Conservation (phyloP, 1,139 yeast species). For the Yamadazyma jaroonii region DNA sequence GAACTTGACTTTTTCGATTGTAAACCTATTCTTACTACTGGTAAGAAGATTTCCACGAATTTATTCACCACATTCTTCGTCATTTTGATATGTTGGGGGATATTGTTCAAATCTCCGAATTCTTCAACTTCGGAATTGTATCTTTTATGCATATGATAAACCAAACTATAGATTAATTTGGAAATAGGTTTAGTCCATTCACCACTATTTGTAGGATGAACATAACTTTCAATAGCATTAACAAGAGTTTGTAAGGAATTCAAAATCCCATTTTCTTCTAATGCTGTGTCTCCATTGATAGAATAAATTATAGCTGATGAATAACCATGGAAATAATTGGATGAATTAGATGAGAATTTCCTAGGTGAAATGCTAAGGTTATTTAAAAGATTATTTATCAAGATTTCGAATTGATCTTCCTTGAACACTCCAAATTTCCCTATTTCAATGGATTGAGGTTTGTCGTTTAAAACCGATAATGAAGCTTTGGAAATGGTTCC, state of each 20-base stretch:
- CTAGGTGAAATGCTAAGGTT: constrained; percentile 47
- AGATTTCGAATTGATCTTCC: constrained; percentile 53
- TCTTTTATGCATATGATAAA: constrained; percentile 60
- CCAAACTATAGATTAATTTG: constrained; percentile 54
- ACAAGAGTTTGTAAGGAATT: constrained; percentile 53
- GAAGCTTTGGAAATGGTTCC: constrained; percentile 60
- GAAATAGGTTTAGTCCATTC: constrained; percentile 78
- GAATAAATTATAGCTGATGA: constrained; percentile 67
- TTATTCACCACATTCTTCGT: constrained; percentile 37
- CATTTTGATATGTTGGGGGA: constrained; percentile 50
- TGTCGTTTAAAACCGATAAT: constrained; percentile 30
- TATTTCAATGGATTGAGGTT: constrained; percentile 16
- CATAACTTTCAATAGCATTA: constrained; percentile 76
- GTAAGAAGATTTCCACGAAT: constrained; percentile 57
- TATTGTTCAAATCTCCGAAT: constrained; percentile 36
- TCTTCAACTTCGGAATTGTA: constrained; percentile 44
- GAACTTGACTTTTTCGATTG: constrained; percentile 69
- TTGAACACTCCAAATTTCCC: constrained; percentile 60
- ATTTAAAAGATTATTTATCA: constrained; percentile 56
- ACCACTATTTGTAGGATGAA: constrained; percentile 90
- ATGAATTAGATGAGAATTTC: constrained; percentile 37
- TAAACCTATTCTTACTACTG: constrained; percentile 66
- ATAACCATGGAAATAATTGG: constrained; percentile 54
- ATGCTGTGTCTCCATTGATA: constrained; percentile 48
- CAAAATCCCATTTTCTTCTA: constrained; percentile 46